Conservation (phyloP, 2,329 filamentous ascomycete species). For the Thelonectria discophora region DNA sequence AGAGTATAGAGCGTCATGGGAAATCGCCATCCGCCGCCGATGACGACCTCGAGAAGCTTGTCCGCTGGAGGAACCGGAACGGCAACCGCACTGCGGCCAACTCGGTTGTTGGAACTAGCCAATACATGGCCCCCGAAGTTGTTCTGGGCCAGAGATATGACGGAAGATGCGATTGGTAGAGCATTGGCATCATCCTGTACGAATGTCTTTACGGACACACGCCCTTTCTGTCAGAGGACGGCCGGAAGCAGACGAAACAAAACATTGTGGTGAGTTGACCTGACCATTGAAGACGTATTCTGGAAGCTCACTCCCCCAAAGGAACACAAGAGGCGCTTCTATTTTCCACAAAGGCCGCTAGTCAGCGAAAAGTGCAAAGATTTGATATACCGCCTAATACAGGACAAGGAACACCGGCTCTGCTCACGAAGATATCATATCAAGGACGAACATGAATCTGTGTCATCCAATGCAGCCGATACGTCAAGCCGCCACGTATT, state of each 20-base stretch:
- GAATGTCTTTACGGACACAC: slow-evolving; percentile 95
- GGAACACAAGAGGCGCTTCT: slow-evolving; percentile 75
- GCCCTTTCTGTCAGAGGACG: slow-evolving; percentile 84
- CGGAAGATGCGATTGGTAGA: slow-evolving; percentile 96
- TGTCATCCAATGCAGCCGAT: slow-evolving; percentile 35
- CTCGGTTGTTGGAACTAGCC: slow-evolving; percentile 92
- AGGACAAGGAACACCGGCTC: slow-evolving; percentile 77
- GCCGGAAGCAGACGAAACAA: slow-evolving; percentile 81
- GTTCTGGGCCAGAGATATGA: slow-evolving; percentile 85
- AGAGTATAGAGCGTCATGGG: slow-evolving; percentile 46
- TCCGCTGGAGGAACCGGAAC: slow-evolving; percentile 75
- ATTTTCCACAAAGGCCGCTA: slow-evolving; percentile 72
- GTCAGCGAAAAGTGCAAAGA: slow-evolving; percentile 79
- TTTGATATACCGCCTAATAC: slow-evolving; percentile 76
- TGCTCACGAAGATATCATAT: slow-evolving; percentile 78
- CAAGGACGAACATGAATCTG: slow-evolving; percentile 61
- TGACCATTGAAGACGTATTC: neutral
- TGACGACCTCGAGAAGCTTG: slow-evolving; percentile 53
- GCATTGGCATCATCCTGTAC: slow-evolving; percentile 91
- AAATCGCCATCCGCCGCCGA: slow-evolving; percentile 42
- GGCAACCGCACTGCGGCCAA: slow-evolving; percentile 78
- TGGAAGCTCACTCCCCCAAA: slow-evolving; percentile 45
- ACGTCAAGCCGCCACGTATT: slow-evolving; percentile 71
- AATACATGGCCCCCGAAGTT: slow-evolving; percentile 98
- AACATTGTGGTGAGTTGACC: slow-evolving; percentile 75